Evolutionary conservation across 2,329 filamentous ascomycete genomes (phyloP).

Genomic region (Chaetomium olivaceum): DNA sequence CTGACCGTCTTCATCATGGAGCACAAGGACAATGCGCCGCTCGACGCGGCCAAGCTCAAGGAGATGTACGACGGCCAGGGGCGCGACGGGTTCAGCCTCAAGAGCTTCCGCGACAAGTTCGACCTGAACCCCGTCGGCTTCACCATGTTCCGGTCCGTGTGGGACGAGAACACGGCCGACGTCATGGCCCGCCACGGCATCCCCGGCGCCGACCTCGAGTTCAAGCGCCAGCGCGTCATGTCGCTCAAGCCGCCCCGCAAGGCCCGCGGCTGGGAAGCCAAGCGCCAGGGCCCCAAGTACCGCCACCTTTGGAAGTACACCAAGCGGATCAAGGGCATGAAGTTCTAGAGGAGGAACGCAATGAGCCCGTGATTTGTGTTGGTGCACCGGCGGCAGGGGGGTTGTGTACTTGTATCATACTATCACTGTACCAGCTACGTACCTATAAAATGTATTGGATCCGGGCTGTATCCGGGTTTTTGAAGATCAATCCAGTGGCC

Average conservation of each 20-base stretch:
- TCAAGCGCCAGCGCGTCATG: conserved; percentile 76
- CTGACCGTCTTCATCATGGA: conserved; percentile 81
- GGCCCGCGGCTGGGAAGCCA: conserved; percentile 66
- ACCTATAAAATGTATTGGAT: conserved; percentile 19
- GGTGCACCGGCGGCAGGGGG: conserved; percentile 1
- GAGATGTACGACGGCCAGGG: conserved; percentile 45
- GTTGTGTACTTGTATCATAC: conserved; percentile 27
- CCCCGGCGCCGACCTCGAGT: conserved; percentile 77
- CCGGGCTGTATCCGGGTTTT: background rate
- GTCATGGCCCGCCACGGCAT: conserved; percentile 82
- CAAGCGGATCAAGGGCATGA: conserved; percentile 50
- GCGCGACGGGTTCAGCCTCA: conserved; percentile 72
- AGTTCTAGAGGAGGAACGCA: conserved; percentile 19
- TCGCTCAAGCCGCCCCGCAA: conserved; percentile 63
- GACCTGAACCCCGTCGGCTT: conserved; percentile 73
- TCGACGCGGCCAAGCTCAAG: conserved; percentile 61
- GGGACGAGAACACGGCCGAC: conserved; percentile 83
- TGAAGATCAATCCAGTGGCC: too few species aligned
- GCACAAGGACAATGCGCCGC: conserved; percentile 62
- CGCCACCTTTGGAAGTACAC: conserved; percentile 65
- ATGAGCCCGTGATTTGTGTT: background rate
- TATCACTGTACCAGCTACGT: conserved; percentile 27
- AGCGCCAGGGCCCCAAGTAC: conserved; percentile 65
- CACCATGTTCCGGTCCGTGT: conserved; percentile 82
- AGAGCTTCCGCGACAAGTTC: conserved; percentile 71